Evolutionary conservation across 352 stramenopile genomes (phyloP).

Genomic region (Aphanomyces astaci): DNA sequence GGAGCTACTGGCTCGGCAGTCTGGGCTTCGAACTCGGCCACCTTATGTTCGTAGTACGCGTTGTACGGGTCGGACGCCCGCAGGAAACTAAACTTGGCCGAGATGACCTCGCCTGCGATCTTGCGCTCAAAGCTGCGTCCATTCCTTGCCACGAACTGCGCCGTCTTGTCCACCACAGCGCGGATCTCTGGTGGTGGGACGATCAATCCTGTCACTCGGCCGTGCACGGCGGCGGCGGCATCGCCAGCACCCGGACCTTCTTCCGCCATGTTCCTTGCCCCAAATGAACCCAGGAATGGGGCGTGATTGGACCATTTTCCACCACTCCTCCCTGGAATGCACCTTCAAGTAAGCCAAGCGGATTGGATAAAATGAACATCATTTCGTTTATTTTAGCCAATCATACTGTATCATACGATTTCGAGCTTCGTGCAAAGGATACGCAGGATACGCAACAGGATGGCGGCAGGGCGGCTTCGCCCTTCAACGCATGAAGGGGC

Average conservation of each 20-base stretch:
- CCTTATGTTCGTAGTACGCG: constrained; percentile 97
- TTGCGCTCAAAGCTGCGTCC: constrained; percentile 95
- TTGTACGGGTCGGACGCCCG: constrained; percentile 92
- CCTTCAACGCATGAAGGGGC: too few species aligned
- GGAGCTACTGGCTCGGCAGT: constrained; percentile 19
- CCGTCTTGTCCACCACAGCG: constrained; percentile 97
- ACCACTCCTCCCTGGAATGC: constrained; percentile 5
- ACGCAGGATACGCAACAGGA: too few species aligned
- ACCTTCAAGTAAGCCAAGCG: neutral
- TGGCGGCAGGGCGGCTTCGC: too few species aligned
- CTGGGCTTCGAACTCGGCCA: constrained; percentile 64
- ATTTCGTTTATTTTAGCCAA: neutral
- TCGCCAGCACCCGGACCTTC: neutral
- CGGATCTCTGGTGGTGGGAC: constrained; percentile 96
- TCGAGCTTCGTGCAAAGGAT: too few species aligned
- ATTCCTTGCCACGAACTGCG: constrained; percentile 97
- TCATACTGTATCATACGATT: too few species aligned
- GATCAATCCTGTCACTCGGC: constrained; percentile 89
- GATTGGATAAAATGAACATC: neutral
- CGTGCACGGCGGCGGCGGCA: constrained; percentile 36
- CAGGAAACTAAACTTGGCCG: constrained; percentile 97
- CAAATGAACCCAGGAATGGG: neutral
- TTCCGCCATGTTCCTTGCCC: constrained; percentile 16
- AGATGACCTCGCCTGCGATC: constrained; percentile 94
- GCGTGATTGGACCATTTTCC: constrained; percentile 16